phyloP scores from a whole-genome alignment of 306 rosid genomes.

The Hippophae tibetana region DNA sequence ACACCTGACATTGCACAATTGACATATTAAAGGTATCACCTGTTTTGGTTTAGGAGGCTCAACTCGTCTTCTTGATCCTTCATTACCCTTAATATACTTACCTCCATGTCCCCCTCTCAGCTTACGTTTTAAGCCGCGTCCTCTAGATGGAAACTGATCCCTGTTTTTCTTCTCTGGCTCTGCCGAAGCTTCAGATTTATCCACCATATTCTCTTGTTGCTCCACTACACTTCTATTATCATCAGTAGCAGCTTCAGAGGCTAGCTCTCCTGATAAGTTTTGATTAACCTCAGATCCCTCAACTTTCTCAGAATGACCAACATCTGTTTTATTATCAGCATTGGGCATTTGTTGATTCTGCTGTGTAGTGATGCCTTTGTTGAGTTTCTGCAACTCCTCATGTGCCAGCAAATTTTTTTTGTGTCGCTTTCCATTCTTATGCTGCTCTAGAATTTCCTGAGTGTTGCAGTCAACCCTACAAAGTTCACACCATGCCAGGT shows the following conservation, averaged over 20 bases:
- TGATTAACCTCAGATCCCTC: constrained; percentile 34
- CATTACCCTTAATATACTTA: constrained; percentile 36
- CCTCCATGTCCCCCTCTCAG: constrained; percentile 47
- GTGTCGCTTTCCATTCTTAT: constrained; percentile 73
- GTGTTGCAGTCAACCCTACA: constrained; percentile 83
- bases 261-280: constrained; percentile 19
- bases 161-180: constrained; percentile 25
- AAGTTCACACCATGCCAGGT: constrained; percentile 60
- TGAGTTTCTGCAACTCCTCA: constrained; percentile 55
- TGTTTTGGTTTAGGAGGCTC: constrained; percentile 41
- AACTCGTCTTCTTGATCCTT: constrained; percentile 42
- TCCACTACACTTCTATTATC: constrained; percentile 31
- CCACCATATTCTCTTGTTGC: constrained; percentile 30
- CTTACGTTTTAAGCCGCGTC: constrained; percentile 61
- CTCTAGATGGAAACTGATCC: constrained; percentile 34
- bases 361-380: constrained; percentile 39
- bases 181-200: constrained; percentile 33
- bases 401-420: constrained; percentile 49
- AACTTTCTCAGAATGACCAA: constrained; percentile 32
- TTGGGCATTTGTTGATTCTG: constrained; percentile 38
- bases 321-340: constrained; percentile 37
- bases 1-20: constrained; percentile 74
- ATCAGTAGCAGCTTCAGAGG: constrained; percentile 29
- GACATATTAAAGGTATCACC: constrained; percentile 38
- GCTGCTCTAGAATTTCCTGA: constrained; percentile 67